These are phyloP conservation scores for Solanum etuberosum DNA, from an alignment of 257 asterid species.

Conservation along the genomic window DNA sequence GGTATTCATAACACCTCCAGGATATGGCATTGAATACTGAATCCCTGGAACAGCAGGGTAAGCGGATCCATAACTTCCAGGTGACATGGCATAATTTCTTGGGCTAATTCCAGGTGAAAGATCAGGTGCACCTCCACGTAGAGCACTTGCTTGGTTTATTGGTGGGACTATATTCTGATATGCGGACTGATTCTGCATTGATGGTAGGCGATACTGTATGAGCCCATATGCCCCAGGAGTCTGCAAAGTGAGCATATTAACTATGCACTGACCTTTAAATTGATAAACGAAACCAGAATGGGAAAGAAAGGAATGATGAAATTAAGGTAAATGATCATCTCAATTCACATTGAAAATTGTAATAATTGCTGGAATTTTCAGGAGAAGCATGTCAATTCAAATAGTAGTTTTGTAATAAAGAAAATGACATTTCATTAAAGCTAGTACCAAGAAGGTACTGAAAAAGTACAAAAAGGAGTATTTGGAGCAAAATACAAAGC, in stretches of 20 bases:
- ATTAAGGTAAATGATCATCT: neutral
- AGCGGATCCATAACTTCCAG: conserved; percentile 54
- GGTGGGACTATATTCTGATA: conserved; percentile 56
- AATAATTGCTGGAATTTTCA: neutral
- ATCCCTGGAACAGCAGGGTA: conserved; percentile 54
- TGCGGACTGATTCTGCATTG: conserved; percentile 60
- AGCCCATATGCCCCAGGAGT: conserved; percentile 78
- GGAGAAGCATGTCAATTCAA: neutral
- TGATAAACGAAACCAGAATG: conserved; percentile 8
- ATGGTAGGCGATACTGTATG: conserved; percentile 76
- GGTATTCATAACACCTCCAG: conserved; percentile 41
- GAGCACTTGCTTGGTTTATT: conserved; percentile 48
- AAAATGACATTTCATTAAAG: neutral
- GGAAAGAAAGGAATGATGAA: conserved; percentile 1
- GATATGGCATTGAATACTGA: conserved; percentile 64
- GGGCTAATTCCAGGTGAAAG: conserved; percentile 60
- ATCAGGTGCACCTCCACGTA: conserved; percentile 55
- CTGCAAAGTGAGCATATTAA: conserved; percentile 45
- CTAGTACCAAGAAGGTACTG: neutral
- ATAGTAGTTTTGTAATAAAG: neutral
- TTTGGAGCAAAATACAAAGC: neutral
- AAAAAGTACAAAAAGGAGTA: neutral
- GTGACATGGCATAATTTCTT: conserved; percentile 53
- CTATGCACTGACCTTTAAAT: conserved; percentile 17
- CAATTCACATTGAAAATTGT: neutral